phyloP scores from a whole-genome alignment of 805 yeast genomes.

The Priceomyces castillae region DNA sequence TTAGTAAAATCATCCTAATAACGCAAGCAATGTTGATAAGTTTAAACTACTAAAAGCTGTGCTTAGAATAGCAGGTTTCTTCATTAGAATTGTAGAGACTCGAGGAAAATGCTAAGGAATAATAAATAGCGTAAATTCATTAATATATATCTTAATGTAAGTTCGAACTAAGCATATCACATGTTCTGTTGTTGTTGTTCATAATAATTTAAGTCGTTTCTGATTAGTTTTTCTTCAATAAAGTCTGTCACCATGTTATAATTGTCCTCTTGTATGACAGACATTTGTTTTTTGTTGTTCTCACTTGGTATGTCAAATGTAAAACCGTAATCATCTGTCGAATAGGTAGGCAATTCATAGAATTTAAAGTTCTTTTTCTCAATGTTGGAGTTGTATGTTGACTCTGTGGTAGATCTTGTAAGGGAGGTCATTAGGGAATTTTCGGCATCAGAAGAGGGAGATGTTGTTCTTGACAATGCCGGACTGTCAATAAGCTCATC shows the following conservation, averaged over 20 bases:
- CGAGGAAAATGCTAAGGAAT: too few relatives aligned
- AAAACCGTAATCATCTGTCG: constrained; percentile 15
- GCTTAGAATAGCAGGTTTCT: too few relatives aligned
- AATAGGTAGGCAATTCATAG: constrained; percentile 34
- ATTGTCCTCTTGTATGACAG: constrained; percentile 32
- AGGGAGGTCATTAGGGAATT: constrained; percentile 38
- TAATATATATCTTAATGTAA: constrained; percentile 1
- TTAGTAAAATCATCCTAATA: too few relatives aligned
- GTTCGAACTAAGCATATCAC: neutral
- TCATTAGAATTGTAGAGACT: too few relatives aligned
- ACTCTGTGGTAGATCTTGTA: constrained; percentile 42
- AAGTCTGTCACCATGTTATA: constrained; percentile 41
- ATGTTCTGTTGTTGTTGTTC: constrained; percentile 8
- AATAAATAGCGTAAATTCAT: constrained; percentile 7
- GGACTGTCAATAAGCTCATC: constrained; percentile 21
- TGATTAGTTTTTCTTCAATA: constrained; percentile 38
- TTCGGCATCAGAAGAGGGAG: constrained; percentile 32
- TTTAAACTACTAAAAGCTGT: too few relatives aligned
- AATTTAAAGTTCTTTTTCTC: constrained; percentile 19
- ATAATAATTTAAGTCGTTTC: constrained; percentile 38
- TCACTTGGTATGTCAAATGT: constrained; percentile 18
- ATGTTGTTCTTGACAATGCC: constrained; percentile 36
- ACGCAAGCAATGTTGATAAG: too few relatives aligned
- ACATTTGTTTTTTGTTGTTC: constrained; percentile 18
- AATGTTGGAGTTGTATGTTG: constrained; percentile 26